These are phyloP conservation scores for Epichloe bromicola DNA, from an alignment of 2,329 filamentous ascomycete species.

Conservation along the genomic window DNA sequence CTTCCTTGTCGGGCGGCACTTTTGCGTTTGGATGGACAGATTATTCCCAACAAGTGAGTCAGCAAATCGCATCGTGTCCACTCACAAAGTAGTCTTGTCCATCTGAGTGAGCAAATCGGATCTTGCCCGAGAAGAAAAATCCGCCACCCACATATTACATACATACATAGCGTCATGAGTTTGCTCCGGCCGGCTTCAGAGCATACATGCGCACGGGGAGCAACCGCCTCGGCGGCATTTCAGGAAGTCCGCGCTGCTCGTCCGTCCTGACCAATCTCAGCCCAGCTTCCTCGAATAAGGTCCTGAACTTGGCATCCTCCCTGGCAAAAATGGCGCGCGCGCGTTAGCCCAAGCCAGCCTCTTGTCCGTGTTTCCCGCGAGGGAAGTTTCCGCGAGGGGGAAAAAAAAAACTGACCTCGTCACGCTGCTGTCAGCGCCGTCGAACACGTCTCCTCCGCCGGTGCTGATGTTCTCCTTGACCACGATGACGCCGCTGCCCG, in stretches of 20 bases:
- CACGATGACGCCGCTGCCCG: slow-evolving; percentile 21
- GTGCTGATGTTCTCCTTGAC: slow-evolving; percentile 56
- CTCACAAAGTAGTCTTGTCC: too few species aligned
- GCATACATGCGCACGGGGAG: slow-evolving; percentile 72
- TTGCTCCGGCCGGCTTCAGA: slow-evolving; percentile 35
- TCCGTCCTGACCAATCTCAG: slow-evolving; percentile 57
- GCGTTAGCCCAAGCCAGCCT: too few species aligned
- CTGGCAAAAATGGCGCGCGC: slow-evolving; percentile 22
- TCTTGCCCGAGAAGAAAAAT: too few species aligned
- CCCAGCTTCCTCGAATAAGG: slow-evolving; percentile 56
- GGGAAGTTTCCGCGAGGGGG: too few species aligned
- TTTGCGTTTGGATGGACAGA: too few species aligned
- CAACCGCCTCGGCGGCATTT: slow-evolving; percentile 35
- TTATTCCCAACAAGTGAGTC: too few species aligned
- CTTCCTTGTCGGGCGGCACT: too few species aligned
- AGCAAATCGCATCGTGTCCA: too few species aligned
- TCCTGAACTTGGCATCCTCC: slow-evolving; percentile 57
- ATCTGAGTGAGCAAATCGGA: too few species aligned
- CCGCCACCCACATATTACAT: too few species aligned
- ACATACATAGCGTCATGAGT: too few species aligned
- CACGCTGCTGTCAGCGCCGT: slow-evolving; percentile 63
- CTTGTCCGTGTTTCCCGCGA: too few species aligned
- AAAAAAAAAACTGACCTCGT: slow-evolving; percentile 46
- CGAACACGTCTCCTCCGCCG: slow-evolving; percentile 53
- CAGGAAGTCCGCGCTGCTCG: slow-evolving; percentile 55